Base-by-base conservation (phyloP, 2,329 filamentous ascomycete species). In the Aureobasidium sp. region DNA sequence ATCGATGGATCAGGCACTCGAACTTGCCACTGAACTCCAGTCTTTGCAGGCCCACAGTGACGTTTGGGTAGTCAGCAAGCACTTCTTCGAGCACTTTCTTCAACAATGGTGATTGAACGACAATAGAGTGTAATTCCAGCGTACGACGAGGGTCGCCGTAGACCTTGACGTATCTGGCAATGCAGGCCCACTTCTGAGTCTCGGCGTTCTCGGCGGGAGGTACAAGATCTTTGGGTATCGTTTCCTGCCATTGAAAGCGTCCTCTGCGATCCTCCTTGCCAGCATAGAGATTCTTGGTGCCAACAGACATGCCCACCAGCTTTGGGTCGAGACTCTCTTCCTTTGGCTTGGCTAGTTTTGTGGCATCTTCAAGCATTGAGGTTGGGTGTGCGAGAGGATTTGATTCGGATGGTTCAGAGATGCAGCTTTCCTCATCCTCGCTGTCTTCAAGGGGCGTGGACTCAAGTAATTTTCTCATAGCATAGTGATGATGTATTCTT, bases 1-100 rank as follows among this genome's bases (percentile, higher is more conserved):
- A 89, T 36, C 86, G 80, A 71, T 90, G 85, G 44, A 88, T 82
- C 53, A 90, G 83, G 0, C 84, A 82, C 66, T 82, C 75, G 64
- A 88, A 89, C 0, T 84, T 84, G 0, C 80, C 81, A 8, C 74
- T 70, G 64, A 89, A 87, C 61, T 83, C 82, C 1, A 89, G 75
- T 1, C 83, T 79, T n/a, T 84, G 78, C 29, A 89, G 74, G 12
- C 77, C 78, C 37, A 82, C 81, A 2, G 83, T 82, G 34, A 89
- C 76, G 0, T 85, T 84, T 0, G 83, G 82, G 63, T 87, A 88
- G 9, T 77, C 81, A 1, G 77, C 72, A 25, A 88, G 76, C 8
- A 87, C 77, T 12, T 80, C 76, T 11, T 75, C 75, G 0, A 89
- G 76, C 5, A 83, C 78, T 2, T 76, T 75, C 72, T 85, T 86